Evolutionary conservation across 2,329 filamentous ascomycete species (phyloP).

Genomic region (Gaeumannomyces sp.): DNA sequence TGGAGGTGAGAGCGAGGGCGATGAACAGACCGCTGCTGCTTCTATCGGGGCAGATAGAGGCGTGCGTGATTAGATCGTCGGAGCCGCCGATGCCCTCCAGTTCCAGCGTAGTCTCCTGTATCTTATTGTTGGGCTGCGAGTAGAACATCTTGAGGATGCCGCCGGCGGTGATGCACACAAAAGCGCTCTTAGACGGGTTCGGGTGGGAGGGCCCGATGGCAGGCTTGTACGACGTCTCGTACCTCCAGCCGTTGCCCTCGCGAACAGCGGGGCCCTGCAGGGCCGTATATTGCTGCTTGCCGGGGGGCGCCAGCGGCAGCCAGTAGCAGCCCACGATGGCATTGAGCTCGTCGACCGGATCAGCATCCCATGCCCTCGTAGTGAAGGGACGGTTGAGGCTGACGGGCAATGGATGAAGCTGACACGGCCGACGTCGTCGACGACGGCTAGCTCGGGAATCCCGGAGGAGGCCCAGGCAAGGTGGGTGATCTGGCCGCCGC

Average conservation of each 20-base stretch:
- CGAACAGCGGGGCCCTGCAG: slow-evolving; percentile 59
- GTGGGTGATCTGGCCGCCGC: slow-evolving; percentile 64
- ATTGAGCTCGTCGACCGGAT: slow-evolving; percentile 67
- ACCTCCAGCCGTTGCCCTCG: slow-evolving; percentile 58
- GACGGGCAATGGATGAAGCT: slow-evolving; percentile 64
- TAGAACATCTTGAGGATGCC: slow-evolving; percentile 72
- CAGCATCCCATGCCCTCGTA: slow-evolving; percentile 56
- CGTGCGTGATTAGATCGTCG: slow-evolving; percentile 74
- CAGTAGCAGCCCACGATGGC: slow-evolving; percentile 81
- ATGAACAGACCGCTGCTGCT: slow-evolving; percentile 55
- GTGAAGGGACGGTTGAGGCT: slow-evolving; percentile 66
- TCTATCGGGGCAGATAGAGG: slow-evolving; percentile 67
- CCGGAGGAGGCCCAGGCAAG: slow-evolving; percentile 74
- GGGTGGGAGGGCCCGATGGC: slow-evolving; percentile 70
- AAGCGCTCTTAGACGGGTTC: slow-evolving; percentile 60
- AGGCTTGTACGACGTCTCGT: slow-evolving; percentile 59
- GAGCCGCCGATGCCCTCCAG: slow-evolving; percentile 66
- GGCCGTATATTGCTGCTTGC: slow-evolving; percentile 37
- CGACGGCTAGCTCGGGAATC: slow-evolving; percentile 68
- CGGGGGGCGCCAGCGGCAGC: slow-evolving; percentile 56
- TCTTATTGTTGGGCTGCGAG: slow-evolving; percentile 64
- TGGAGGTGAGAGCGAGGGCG: slow-evolving; percentile 61
- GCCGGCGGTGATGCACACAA: slow-evolving; percentile 70
- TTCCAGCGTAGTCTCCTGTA: slow-evolving; percentile 67
- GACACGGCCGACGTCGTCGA: slow-evolving; percentile 74